Evolutionary conservation across 2,329 filamentous ascomycete species (phyloP), one percentile per base, ranked within the genome.

Genomic region (Fusarium sterilihyphosum): DNA sequence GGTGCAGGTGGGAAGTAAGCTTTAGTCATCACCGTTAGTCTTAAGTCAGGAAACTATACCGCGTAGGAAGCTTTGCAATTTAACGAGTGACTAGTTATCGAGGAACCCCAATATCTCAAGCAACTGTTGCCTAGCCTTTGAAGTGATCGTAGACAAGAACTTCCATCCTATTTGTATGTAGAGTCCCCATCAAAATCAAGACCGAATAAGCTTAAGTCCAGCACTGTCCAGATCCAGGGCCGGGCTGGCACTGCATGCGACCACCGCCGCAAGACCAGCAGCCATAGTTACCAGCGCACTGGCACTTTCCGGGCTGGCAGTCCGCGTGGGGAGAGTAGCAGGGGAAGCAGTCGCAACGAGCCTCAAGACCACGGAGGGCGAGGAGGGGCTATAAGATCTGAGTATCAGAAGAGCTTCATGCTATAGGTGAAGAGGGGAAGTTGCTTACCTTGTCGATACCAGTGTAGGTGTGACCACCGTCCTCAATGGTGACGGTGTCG

Each of bases 221-320:
- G 61, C 61, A 63, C 61, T 63, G 54, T 61, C 61, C 61, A 13
- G 61, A 63, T 37, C 61, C 61, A 33, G 61, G 61, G 2, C 61
- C 58, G 0, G 62, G 54, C 62, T 68, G 65, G 33, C 67, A 69
- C 58, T 70, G 67, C 44, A 50, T 69, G 12, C 67, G 49, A 12
- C 65, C 65, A 6, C 67, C 65, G 2, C 31, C 29, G 16, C 67
- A 70, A 18, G 65, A 64, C 67, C 65, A 70, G 24, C 65, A 69
- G 1, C 65, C 65, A 31, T 69, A 70, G 29, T 69, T 0, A 2
- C 65, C 67, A 14, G 65, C 65, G 6, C 65, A 70, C 35, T 70
- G 52, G 13, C 65, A 70, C 18, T 47, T 53, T 8, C 65, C 67
- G 4, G 65, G 43, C 6, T 6, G 2, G 44, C 67, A 70, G 38